phyloP scores from a whole-genome alignment of 345 rosid species.

The Zanthoxylum bungeanum region DNA sequence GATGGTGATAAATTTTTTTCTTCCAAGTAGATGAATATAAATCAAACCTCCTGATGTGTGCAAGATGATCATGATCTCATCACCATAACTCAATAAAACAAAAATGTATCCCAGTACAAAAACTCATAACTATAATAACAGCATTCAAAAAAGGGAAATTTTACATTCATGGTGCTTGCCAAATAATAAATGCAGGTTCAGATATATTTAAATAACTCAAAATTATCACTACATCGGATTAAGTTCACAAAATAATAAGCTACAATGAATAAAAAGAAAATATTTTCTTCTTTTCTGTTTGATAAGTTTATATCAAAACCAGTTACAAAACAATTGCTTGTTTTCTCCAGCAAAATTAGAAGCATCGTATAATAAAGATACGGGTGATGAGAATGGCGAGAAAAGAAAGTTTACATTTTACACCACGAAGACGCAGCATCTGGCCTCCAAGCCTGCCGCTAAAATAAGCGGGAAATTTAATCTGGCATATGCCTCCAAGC shows the following conservation, averaged over 20 bases:
- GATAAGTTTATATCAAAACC: background rate
- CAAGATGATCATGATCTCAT: no score
- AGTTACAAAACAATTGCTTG: background rate
- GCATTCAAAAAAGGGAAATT: background rate
- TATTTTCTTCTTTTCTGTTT: background rate
- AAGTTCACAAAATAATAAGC: background rate
- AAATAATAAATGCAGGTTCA: background rate
- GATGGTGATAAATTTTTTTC: no score
- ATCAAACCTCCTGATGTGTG: no score
- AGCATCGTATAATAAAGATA: no score
- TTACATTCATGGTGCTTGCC: background rate
- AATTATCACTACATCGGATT: background rate
- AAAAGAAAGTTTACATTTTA: background rate
- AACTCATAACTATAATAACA: no score
- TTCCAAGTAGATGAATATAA: no score
- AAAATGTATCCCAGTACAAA: no score
- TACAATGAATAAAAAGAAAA: background rate
- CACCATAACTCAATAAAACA: no score
- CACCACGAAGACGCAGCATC: background rate
- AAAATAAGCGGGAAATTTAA: background rate
- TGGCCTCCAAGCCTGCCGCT: background rate
- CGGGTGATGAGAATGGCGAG: background rate
- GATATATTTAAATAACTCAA: background rate
- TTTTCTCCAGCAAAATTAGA: background rate
- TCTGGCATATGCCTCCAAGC: background rate